Conservation (phyloP, 352 stramenopile genomes). For the Globisporangium rhizosaccharum region DNA sequence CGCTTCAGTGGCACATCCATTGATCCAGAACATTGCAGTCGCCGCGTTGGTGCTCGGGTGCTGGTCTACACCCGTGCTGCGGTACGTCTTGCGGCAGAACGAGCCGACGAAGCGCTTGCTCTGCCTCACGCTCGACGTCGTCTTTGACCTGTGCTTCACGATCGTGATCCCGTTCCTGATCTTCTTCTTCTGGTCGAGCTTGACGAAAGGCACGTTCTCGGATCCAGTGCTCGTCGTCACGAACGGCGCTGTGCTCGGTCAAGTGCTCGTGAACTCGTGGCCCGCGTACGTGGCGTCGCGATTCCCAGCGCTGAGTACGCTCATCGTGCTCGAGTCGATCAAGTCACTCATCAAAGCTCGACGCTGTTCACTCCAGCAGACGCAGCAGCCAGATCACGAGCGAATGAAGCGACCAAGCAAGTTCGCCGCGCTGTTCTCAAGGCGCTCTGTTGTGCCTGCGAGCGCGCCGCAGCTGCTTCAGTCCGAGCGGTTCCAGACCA, state of each 20-base stretch:
- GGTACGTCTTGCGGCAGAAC: constrained; percentile 3
- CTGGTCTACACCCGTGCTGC: constrained; percentile 16
- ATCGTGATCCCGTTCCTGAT: constrained; percentile 21
- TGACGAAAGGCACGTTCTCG: constrained; percentile 3
- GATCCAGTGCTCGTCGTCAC: constrained; percentile 3
- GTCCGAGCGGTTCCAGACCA: not conserved
- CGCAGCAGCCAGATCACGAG: not conserved
- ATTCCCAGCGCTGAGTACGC: not conserved
- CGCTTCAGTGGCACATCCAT: constrained; percentile 5
- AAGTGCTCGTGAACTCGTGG: constrained; percentile 7
- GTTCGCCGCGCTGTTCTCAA: no score
- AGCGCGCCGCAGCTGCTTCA: not conserved
- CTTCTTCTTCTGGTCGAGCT: constrained; percentile 15
- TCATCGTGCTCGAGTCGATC: constrained; percentile 5
- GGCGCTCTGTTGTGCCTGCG: no score
- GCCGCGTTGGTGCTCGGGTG: constrained; percentile 14
- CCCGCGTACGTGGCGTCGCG: not conserved
- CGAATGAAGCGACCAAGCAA: no score
- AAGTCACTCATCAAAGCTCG: constrained; percentile 6
- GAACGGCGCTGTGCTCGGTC: not conserved
- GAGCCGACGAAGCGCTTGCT: constrained; percentile 16
- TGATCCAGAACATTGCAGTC: constrained; percentile 14
- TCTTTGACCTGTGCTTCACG: constrained; percentile 26
- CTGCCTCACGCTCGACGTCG: constrained; percentile 16
- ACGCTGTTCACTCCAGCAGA: not conserved